A percentile compares a stretch with the other conserved stretches of the same genome.
Conservation (phyloP, 139 green algal species). For the Asterochloris erici region DNA sequence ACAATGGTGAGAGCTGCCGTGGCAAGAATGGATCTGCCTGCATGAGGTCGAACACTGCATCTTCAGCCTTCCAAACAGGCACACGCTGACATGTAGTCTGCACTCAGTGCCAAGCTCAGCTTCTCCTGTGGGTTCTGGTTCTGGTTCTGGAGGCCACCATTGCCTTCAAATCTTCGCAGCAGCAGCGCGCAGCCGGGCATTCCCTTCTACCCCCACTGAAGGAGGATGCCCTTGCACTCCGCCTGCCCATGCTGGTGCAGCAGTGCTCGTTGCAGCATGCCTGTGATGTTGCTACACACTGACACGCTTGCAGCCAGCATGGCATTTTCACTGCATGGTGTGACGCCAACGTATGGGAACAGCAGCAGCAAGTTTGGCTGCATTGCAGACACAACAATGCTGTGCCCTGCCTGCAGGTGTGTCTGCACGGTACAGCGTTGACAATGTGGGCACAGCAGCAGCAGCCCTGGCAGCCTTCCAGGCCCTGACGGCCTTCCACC, state of each 20-base stretch:
- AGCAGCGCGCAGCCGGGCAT: not conserved
- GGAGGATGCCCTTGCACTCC: not conserved
- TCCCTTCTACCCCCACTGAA: not conserved
- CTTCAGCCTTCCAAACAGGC: not conserved
- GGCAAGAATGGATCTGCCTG: not conserved
- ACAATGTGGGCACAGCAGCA: slow-evolving; percentile 89
- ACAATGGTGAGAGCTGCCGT: slow-evolving; percentile 45
- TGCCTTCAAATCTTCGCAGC: not conserved
- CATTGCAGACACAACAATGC: not conserved
- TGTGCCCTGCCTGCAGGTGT: slow-evolving; percentile 31
- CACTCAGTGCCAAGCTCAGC: not conserved
- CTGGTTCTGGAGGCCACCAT: not conserved
- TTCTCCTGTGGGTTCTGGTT: not conserved
- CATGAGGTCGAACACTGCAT: not conserved
- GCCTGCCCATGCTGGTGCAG: not conserved
- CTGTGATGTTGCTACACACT: not conserved
- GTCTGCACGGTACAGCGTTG: slow-evolving; percentile 60
- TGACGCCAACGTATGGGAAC: not conserved
- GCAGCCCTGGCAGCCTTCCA: slow-evolving; percentile 84
- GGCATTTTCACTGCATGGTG: no score
- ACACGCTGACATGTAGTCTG: not conserved
- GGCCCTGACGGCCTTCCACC: slow-evolving; percentile 67
- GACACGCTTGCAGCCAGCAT: not conserved
- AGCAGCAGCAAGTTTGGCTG: not conserved
- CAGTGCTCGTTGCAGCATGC: not conserved